A percentile compares a stretch with the other conserved stretches of the same genome.
phyloP scores from a whole-genome alignment of 495 filamentous ascomycete genomes.

The Alectoria sarmentosa region DNA sequence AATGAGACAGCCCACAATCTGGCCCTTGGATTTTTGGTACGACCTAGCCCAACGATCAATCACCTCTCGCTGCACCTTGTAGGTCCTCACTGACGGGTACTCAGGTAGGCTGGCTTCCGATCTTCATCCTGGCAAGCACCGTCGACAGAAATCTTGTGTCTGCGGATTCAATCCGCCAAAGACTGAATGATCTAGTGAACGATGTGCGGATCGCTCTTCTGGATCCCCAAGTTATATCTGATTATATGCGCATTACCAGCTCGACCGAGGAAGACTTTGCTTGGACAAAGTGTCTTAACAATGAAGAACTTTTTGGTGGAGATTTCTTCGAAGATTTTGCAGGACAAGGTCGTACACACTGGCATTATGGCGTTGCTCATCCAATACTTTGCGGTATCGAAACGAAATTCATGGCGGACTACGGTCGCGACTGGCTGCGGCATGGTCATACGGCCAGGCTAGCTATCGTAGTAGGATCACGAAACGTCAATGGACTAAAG shows the following conservation, averaged over 20 bases:
- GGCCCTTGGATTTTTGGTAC: slow-evolving; percentile 38
- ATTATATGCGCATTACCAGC: no score
- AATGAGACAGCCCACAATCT: slow-evolving; percentile 41
- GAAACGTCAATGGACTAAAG: slow-evolving; percentile 29
- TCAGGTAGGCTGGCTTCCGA: slow-evolving; percentile 36
- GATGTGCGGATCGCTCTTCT: no score
- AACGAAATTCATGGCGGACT: slow-evolving; percentile 31
- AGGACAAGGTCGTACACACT: slow-evolving; percentile 42
- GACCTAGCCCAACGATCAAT: neutral
- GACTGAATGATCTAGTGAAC: no score
- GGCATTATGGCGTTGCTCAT: slow-evolving; percentile 41
- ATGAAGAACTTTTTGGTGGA: slow-evolving; percentile 18
- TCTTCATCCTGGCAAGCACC: slow-evolving; percentile 38
- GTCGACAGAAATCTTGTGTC: slow-evolving; percentile 44
- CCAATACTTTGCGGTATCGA: slow-evolving; percentile 40
- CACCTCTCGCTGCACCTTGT: neutral
- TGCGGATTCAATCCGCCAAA: slow-evolving; percentile 29
- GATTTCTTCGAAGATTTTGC: slow-evolving; percentile 37
- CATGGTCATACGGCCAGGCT: slow-evolving; percentile 31
- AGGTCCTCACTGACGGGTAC: slow-evolving; percentile 5
- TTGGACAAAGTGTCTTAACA: no score
- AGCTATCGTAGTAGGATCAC: slow-evolving; percentile 31
- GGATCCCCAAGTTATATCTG: no score
- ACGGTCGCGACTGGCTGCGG: slow-evolving; percentile 35
- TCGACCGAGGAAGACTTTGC: no score